Percentiles rank a stretch among this genome's conserved stretches.
Evolutionary conservation across 2,329 filamentous ascomycete species (phyloP).

Genomic region (Trichoderma sp.): DNA sequence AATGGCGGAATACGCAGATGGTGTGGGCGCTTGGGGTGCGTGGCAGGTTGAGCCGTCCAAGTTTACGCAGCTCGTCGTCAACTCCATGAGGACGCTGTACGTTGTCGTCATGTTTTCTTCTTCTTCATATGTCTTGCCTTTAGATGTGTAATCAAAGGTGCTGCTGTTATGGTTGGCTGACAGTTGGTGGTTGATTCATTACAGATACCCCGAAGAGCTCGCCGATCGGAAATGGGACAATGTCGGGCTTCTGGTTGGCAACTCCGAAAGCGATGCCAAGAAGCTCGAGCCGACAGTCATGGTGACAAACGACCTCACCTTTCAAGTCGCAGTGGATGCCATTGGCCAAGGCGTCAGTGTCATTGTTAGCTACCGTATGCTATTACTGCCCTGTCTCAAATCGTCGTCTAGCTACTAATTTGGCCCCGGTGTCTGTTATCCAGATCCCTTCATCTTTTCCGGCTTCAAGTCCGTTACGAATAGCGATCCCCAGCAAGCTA

Average conservation of each 20-base stretch:
- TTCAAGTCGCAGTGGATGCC: constrained; percentile 84
- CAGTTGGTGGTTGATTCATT: background rate
- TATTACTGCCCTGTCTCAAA: background rate
- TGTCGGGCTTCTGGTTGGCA: constrained; percentile 72
- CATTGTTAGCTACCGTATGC: constrained; percentile 81
- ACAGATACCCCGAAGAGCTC: constrained; percentile 81
- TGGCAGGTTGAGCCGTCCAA: constrained; percentile 39
- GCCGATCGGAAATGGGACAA: constrained; percentile 95
- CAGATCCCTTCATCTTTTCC: constrained; percentile 95
- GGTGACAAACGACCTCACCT: constrained; percentile 84
- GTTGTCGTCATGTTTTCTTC: constrained; percentile 32
- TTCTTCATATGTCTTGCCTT: background rate
- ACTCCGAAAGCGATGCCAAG: constrained; percentile 36
- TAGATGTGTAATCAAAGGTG: background rate
- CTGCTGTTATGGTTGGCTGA: background rate
- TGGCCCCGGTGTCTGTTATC: background rate
- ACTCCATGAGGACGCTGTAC: constrained; percentile 76
- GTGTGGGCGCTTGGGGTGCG: constrained; percentile 37
- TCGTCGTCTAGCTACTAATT: background rate
- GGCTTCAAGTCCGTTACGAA: constrained; percentile 86
- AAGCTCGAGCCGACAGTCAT: constrained; percentile 43
- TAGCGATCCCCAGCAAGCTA: constrained; percentile 80
- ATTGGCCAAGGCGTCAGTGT: constrained; percentile 73
- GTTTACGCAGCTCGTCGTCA: constrained; percentile 63
- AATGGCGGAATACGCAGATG: constrained; percentile 27